Conservation (phyloP, 23 red algal species). For the Gracilaria domingensis region DNA sequence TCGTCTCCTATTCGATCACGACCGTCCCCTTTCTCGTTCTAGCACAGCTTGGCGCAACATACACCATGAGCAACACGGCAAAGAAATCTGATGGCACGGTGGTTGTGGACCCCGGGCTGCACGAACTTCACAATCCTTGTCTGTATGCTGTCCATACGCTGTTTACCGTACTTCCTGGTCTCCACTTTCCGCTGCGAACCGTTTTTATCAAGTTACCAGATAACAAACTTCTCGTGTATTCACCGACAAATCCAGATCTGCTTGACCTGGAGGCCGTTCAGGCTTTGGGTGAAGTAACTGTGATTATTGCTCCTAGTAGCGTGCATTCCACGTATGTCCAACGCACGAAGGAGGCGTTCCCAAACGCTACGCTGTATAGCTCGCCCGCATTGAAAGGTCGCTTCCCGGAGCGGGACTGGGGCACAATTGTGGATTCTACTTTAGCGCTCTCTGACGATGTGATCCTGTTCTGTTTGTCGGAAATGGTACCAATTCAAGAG, state of each 20-base stretch:
- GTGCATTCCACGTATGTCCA: slow-evolving; percentile 43
- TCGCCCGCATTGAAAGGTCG: slow-evolving; percentile 18
- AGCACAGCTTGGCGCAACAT: neutral
- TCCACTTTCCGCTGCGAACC: slow-evolving; percentile 31
- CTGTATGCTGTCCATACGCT: slow-evolving; percentile 17
- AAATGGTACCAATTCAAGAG: slow-evolving; percentile 38
- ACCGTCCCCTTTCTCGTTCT: neutral
- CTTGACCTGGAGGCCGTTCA: slow-evolving; percentile 37
- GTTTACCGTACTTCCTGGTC: neutral
- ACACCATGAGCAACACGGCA: slow-evolving; percentile 10
- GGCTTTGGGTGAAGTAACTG: slow-evolving; percentile 32
- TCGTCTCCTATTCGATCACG: too few relatives aligned
- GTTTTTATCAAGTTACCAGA: slow-evolving; percentile 38
- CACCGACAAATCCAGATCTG: slow-evolving; percentile 13
- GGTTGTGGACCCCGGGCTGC: neutral
- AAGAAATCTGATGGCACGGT: slow-evolving; percentile 16
- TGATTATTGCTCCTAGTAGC: slow-evolving; percentile 43
- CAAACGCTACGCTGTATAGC: slow-evolving; percentile 49
- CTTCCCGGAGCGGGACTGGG: slow-evolving; percentile 44
- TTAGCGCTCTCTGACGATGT: slow-evolving; percentile 15
- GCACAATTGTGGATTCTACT: neutral
- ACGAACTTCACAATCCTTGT: slow-evolving; percentile 15
- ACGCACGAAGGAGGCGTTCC: slow-evolving; percentile 3
- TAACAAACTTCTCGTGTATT: slow-evolving; percentile 41
- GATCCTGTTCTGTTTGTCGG: neutral